Evolutionary conservation across 2,329 filamentous ascomycete genomes (phyloP), one percentile per base, ranked within the genome.

Genomic region (Myotisia sp.): DNA sequence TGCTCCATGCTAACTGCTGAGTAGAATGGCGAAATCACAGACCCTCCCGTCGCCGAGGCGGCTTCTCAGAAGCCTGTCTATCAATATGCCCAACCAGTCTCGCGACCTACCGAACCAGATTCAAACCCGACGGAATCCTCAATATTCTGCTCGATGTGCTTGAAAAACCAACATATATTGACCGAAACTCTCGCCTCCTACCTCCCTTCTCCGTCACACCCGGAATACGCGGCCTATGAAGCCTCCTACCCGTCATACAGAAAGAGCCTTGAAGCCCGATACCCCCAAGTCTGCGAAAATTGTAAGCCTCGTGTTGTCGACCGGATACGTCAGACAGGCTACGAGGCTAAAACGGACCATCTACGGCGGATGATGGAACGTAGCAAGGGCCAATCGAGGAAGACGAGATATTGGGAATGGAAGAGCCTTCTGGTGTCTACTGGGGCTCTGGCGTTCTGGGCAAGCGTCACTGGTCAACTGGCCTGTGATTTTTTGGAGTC

Each of bases 91-190:
- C 48, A 50, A 37, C 46, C 63, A 34, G 59, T 63, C 42, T 58
- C 46, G 45, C 51, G 42, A 42, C 61, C 68, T 41, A 79, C 74
- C 50, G 48, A 27, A 47, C 53, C 38, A 43, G 54, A 40, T 45
- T 42, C 36, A 44, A 52, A 26, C 47, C 52, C 36, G 38, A 30
- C 46, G 36, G 52, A 59, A 30, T 53, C 58, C 16, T 55, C 56
- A 24, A 56, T 70, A 37, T 78, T 78, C 54, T 98, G 90, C 66
- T 60, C 70, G 30, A 79, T 70, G 36, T 98, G 90, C 50, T 62
- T 86, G 33, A 83, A 84, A 54, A 95, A 98, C 54, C 90, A 98
- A 54, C 76, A 81, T 37, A 65, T 94, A 5, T 74, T 86, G 44
- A 79, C 76, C 21, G 70, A 76, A 27, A 74, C 75, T 0, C 65